phyloP scores from a whole-genome alignment of 2,329 filamentous ascomycete species.

The Bimuria novae-zelandiae region DNA sequence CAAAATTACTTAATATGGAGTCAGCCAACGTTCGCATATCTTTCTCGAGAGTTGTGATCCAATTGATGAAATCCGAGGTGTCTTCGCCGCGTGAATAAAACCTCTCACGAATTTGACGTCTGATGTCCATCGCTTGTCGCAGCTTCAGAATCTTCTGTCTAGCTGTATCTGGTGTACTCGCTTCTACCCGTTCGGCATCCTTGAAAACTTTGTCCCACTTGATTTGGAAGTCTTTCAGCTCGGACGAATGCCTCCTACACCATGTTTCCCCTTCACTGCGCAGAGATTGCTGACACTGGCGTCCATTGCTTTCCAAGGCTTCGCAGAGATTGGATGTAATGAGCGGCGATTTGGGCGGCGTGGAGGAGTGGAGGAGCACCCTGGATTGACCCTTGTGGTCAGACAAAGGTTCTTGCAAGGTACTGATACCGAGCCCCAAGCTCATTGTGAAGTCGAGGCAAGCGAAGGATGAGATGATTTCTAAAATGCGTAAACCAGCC shows the following conservation, averaged over 20 bases:
- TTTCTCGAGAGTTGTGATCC: constrained; percentile 29
- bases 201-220: constrained; percentile 21
- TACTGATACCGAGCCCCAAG: constrained; percentile 1
- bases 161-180: constrained; percentile 13
- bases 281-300: constrained; percentile 20
- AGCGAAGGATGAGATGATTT: neutral
- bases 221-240: constrained; percentile 22
- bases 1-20: constrained; percentile 25
- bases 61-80: constrained; percentile 23
- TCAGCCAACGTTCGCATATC: constrained; percentile 28
- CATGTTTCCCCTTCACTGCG: constrained; percentile 23
- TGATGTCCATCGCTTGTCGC: constrained; percentile 27
- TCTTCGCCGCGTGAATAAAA: constrained; percentile 31
- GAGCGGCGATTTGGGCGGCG: neutral
- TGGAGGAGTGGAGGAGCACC: neutral
- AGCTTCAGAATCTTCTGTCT: constrained; percentile 32
- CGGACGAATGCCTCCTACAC: constrained; percentile 25
- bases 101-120: constrained; percentile 26
- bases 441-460: neutral
- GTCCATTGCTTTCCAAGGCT: constrained; percentile 28
- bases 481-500: too few species aligned
- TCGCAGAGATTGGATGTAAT: constrained; percentile 18
- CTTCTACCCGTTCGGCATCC: constrained; percentile 27
- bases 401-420: neutral
- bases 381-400: neutral